These are phyloP conservation scores for Rhizophagus sp. DNA, from an alignment of 192 early-diverging fungal genomes.

Conservation along the genomic window DNA sequence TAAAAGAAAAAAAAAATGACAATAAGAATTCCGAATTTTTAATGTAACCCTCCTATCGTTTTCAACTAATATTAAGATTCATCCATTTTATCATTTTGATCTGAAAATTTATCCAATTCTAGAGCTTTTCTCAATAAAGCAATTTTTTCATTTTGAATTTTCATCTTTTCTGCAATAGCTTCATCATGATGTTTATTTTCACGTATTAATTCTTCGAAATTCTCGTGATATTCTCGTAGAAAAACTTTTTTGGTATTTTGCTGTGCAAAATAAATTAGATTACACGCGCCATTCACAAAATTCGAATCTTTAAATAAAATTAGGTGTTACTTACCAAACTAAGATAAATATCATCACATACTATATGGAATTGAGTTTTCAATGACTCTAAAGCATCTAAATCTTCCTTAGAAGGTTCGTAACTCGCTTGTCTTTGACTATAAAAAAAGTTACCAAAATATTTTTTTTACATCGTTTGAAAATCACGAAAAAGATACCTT, in stretches of 20 bases:
- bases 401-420: not conserved
- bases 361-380: not conserved
- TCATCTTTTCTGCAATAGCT: not conserved
- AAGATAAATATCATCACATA: not conserved
- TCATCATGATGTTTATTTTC: not conserved
- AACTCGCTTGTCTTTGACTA: not conserved
- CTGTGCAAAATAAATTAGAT: not conserved
- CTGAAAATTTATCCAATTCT: not conserved
- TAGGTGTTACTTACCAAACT: not conserved
- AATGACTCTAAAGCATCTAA: not conserved
- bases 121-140: not conserved
- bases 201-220: not conserved
- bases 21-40: too few relatives aligned
- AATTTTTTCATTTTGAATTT: not conserved
- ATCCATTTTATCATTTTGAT: not conserved
- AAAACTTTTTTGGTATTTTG: not conserved
- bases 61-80: not conserved
- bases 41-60: too few relatives aligned
- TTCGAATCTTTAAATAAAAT: not conserved
- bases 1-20: constrained; percentile 9
- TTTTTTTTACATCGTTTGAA: not conserved
- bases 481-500: not conserved
- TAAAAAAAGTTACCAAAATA: not conserved
- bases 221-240: not conserved
- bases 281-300: too few relatives aligned